Percentiles rank a stretch among this genome's conserved stretches.
These are phyloP conservation scores for Hygrophorus russula DNA, from an alignment of 768 basidiomycete species.

Conservation along the genomic window DNA sequence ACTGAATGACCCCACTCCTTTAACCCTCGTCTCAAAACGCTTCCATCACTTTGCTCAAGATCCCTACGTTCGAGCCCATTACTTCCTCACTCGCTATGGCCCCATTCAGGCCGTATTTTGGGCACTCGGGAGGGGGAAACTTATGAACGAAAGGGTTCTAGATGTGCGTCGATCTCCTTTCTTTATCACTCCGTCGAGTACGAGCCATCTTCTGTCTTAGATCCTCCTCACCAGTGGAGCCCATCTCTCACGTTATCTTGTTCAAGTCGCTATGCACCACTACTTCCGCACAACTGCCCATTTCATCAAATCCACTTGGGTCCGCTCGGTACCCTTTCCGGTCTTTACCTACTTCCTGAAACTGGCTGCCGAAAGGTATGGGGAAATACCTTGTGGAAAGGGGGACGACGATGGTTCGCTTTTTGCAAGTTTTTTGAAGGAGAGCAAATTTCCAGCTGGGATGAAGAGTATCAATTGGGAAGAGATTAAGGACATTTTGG, in stretches of 20 bases:
- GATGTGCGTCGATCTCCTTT: slow-evolving; percentile 40
- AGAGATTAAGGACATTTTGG: slow-evolving; percentile 50
- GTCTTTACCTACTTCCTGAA: slow-evolving; percentile 57
- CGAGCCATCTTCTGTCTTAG: slow-evolving; percentile 24
- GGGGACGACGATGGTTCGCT: slow-evolving; percentile 66
- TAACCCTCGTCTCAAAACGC: slow-evolving; percentile 48
- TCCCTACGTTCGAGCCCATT: slow-evolving; percentile 66
- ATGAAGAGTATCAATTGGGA: slow-evolving; percentile 53
- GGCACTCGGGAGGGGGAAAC: slow-evolving; percentile 62
- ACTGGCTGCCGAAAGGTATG: slow-evolving; percentile 45
- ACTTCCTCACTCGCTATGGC: slow-evolving; percentile 69
- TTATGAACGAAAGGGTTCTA: slow-evolving; percentile 53
- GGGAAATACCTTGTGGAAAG: slow-evolving; percentile 56
- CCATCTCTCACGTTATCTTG: slow-evolving; percentile 68
- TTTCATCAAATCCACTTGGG: slow-evolving; percentile 70
- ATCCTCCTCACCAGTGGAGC: slow-evolving; percentile 68
- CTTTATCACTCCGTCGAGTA: slow-evolving; percentile 14
- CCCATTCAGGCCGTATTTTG: slow-evolving; percentile 58
- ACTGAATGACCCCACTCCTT: slow-evolving; percentile 49
- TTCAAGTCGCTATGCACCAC: slow-evolving; percentile 70
- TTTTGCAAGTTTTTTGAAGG: slow-evolving; percentile 56
- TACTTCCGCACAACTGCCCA: slow-evolving; percentile 59
- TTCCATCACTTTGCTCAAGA: slow-evolving; percentile 54
- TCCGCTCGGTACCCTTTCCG: slow-evolving; percentile 46
- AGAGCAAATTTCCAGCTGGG: slow-evolving; percentile 53